These are phyloP conservation scores for Sporopachydermia cereana DNA, from an alignment of 1,139 yeast genomes.

Conservation along the genomic window DNA sequence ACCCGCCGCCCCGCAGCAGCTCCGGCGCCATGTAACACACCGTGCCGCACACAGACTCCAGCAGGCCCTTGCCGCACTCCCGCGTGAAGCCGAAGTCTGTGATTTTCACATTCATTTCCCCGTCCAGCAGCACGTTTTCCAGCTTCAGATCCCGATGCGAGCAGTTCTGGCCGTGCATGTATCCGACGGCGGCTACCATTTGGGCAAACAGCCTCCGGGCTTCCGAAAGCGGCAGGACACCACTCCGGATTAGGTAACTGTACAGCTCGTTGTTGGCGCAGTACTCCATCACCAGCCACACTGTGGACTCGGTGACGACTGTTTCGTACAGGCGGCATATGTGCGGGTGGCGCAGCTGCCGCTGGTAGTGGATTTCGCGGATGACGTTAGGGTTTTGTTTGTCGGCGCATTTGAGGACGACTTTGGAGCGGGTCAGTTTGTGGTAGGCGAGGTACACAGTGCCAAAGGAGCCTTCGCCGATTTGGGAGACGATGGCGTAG, in stretches of 20 bases:
- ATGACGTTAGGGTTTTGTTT: slow-evolving; percentile 81
- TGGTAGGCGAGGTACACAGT: slow-evolving; percentile 81
- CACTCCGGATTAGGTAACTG: slow-evolving; percentile 45
- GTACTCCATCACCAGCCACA: slow-evolving; percentile 85
- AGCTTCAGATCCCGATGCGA: slow-evolving; percentile 85
- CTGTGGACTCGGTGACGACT: slow-evolving; percentile 62
- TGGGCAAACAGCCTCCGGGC: slow-evolving; percentile 60
- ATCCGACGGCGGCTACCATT: slow-evolving; percentile 69
- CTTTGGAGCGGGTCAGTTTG: slow-evolving; percentile 56
- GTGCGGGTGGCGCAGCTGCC: slow-evolving; percentile 74
- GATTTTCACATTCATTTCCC: slow-evolving; percentile 54
- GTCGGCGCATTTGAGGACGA: slow-evolving; percentile 79
- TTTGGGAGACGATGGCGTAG: slow-evolving; percentile 54
- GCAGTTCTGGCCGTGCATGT: slow-evolving; percentile 72
- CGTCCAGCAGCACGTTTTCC: slow-evolving; percentile 74
- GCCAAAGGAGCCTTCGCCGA: slow-evolving; percentile 77
- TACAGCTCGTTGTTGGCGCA: slow-evolving; percentile 74
- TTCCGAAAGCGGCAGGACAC: slow-evolving; percentile 39
- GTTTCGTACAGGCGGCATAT: slow-evolving; percentile 81
- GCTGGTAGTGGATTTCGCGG: slow-evolving; percentile 81
- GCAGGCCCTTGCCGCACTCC: slow-evolving; percentile 49
- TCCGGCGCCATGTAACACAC: slow-evolving; percentile 97
- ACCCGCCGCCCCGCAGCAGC: slow-evolving; percentile 51
- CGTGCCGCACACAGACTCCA: slow-evolving; percentile 89
- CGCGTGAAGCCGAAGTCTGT: slow-evolving; percentile 94